Evolutionary conservation across 2,329 filamentous ascomycete species (phyloP).

Genomic region (Ophiostoma sp.): DNA sequence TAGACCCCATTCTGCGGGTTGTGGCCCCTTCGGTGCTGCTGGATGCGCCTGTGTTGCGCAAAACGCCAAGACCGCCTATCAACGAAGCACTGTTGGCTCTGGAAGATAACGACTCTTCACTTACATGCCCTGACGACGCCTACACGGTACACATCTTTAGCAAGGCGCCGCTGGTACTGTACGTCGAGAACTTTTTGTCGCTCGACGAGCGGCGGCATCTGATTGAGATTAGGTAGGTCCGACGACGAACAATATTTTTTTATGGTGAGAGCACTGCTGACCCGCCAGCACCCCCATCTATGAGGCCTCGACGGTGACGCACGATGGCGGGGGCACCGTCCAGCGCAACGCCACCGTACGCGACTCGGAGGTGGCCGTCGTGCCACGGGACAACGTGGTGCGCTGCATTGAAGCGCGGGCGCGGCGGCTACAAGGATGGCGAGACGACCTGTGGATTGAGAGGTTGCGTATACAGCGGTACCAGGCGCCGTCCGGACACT

Average conservation of each 20-base stretch:
- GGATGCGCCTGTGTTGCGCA: conserved; percentile 18
- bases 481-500: conserved; percentile 46
- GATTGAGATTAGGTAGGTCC: conserved; percentile 51
- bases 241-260: neutral
- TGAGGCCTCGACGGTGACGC: conserved; percentile 52
- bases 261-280: no score
- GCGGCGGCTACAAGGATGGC: conserved; percentile 53
- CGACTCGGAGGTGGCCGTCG: conserved; percentile 53
- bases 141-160: conserved; percentile 52
- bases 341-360: conserved; percentile 48
- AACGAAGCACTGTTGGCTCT: conserved; percentile 55
- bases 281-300: conserved; percentile 49
- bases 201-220: conserved; percentile 48
- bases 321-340: conserved; percentile 45
- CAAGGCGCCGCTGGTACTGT: conserved; percentile 54
- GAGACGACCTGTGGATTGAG: conserved; percentile 54
- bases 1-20: conserved; percentile 44
- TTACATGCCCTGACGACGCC: conserved; percentile 42
- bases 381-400: conserved; percentile 48
- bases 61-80: conserved; percentile 46
- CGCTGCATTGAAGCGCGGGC: conserved; percentile 52
- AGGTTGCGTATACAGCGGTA: conserved; percentile 55
- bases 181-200: conserved; percentile 54
- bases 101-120: conserved; percentile 35
- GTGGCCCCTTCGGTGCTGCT: conserved; percentile 34